These are phyloP conservation scores for Lentinus tigrinus DNA, from an alignment of 768 basidiomycete genomes.

Conservation along the genomic window DNA sequence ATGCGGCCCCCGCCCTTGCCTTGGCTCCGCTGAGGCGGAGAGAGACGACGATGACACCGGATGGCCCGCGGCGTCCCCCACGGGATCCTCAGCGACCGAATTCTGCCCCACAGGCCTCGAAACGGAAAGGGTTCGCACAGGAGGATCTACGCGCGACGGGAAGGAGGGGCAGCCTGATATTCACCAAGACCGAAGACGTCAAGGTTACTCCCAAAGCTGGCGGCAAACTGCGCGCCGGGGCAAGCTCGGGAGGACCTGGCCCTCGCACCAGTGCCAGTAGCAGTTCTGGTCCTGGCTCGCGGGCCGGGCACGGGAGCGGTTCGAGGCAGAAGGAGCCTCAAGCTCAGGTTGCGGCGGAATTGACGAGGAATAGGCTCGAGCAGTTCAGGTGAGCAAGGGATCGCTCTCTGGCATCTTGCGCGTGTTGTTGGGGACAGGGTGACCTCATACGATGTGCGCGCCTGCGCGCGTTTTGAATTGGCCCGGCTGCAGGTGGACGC, in stretches of 20 bases:
- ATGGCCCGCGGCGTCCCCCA: slow-evolving; percentile 35
- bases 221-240: not conserved
- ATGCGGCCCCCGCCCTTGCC: not conserved
- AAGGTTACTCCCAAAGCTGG: slow-evolving; percentile 12
- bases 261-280: too few species aligned
- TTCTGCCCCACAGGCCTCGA: slow-evolving; percentile 17
- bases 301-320: slow-evolving; percentile 18
- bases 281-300: slow-evolving; percentile 7
- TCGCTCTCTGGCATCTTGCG: not conserved
- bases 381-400: slow-evolving; percentile 24
- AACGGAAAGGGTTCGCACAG: slow-evolving; percentile 6
- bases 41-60: slow-evolving; percentile 48
- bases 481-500: slow-evolving; percentile 7
- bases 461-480: too few species aligned
- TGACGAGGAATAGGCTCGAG: slow-evolving; percentile 20
- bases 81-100: slow-evolving; percentile 2
- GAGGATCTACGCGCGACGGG: slow-evolving; percentile 25
- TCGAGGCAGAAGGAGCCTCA: too few species aligned
- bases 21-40: slow-evolving; percentile 36
- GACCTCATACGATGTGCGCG: slow-evolving; percentile 12
- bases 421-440: slow-evolving; percentile 1
- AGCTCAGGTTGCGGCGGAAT: slow-evolving; percentile 9
- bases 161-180: slow-evolving; percentile 21
- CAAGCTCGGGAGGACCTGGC: too few species aligned
- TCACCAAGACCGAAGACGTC: slow-evolving; percentile 15